Conservation (phyloP, 2,329 filamentous ascomycete genomes). For the Elsinoe fawcettii region DNA sequence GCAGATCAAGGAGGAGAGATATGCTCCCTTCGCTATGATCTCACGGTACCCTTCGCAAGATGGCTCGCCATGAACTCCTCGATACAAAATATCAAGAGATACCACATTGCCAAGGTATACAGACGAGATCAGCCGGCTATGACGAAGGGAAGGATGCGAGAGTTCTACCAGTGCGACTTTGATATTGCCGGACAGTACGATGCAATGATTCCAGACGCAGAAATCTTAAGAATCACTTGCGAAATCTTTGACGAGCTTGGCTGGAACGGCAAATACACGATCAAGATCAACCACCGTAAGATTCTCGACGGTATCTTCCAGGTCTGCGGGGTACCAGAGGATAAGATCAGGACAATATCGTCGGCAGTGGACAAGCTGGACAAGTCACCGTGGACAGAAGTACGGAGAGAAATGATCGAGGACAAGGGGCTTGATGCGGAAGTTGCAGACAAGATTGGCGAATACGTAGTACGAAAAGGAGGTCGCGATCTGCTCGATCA, state of each 20-base stretch:
- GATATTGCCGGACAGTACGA: constrained; percentile 87
- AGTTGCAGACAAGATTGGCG: constrained; percentile 79
- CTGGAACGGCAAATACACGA: constrained; percentile 67
- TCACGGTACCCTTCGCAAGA: constrained; percentile 84
- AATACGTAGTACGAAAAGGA: constrained; percentile 72
- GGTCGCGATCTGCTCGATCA: constrained; percentile 64
- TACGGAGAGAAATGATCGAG: constrained; percentile 85
- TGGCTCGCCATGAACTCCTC: constrained; percentile 87
- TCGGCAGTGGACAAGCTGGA: constrained; percentile 94
- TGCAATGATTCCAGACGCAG: constrained; percentile 84
- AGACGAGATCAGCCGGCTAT: constrained; percentile 75
- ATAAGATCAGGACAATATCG: constrained; percentile 83
- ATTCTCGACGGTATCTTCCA: constrained; percentile 89
- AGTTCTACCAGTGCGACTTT: constrained; percentile 97
- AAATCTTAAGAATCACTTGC: constrained; percentile 74
- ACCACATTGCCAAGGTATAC: constrained; percentile 92
- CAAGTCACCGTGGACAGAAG: constrained; percentile 79
- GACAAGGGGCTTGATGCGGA: constrained; percentile 73
- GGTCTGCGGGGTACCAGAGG: constrained; percentile 77
- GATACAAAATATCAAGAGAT: constrained; percentile 79
- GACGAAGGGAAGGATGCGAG: constrained; percentile 85
- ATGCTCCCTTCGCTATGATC: constrained; percentile 75
- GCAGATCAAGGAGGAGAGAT: constrained; percentile 82
- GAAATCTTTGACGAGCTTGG: constrained; percentile 79
- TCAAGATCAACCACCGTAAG: constrained; percentile 93